Base-by-base conservation (phyloP, 805 yeast species). In the Diddensiella santjacobensis region DNA sequence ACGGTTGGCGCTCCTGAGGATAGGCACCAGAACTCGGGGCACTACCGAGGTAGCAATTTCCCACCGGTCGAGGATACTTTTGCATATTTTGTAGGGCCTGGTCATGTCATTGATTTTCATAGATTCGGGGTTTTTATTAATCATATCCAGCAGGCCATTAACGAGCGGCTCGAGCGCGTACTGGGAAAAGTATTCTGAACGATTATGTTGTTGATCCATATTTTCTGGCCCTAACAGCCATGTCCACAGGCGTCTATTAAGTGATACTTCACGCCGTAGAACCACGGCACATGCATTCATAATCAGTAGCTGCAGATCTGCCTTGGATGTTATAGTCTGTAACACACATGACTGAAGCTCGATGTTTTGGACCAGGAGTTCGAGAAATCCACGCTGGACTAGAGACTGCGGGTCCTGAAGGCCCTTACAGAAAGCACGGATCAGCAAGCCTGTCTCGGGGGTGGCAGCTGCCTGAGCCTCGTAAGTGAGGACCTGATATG, bases 171-270 rank as follows among this genome's bases (percentile, higher is more conserved):
- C 62, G 30, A 76, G 63, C 0, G 88, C 96, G 59, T 74, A 72
- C 4, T 58, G 60, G n/a, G 70, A 60, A 63, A 90, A 89, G 60
- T 83, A 90, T 26, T 72, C 73, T 3, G 75, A 63, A 48, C 81
- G 64, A 40, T 45, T 23, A 3, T 30, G 13, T 15, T 39, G 13
- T 13, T 41, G 15, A 29, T 29, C 20, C 48, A 54, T 37, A 19
- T 68, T 69, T 22, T 82, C 88, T 1, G 96, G 93, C 0, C 98
- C 97, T 23, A 91, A 66, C 4, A 93, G 69, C 95, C 96, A 93
- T 50, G 77, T 82, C 96, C 98, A 90, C 18, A 93, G 72, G 58
- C 99, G 76, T 65, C 99, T 75, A 64, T 93, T 93, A 50, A 93
- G 73, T 5, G 97, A 88, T 96, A 93, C 88, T 65, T 93, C 99